Evolutionary conservation across 2,329 filamentous ascomycete genomes (phyloP), one percentile per base, ranked within the genome.

Genomic region (Tolypocladium paradoxum): DNA sequence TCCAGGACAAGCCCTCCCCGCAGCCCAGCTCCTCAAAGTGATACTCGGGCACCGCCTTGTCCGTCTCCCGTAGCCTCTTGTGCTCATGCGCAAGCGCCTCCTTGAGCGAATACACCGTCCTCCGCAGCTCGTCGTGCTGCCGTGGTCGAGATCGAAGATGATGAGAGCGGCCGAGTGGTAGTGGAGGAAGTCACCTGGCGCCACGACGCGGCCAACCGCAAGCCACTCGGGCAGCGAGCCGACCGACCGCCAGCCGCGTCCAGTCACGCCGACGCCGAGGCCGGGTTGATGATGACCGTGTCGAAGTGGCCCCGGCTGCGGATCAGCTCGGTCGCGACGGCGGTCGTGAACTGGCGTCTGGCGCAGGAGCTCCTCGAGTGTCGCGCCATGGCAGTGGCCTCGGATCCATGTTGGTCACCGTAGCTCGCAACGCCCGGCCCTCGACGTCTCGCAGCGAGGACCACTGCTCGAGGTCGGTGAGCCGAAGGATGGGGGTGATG

Each of bases 371-470:
- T 84, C 75, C 45, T 76, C 63, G 29, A 87, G 68, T 16, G 83
- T 87, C 3, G 77, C 73, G 55, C 77, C 72, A 60, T 87, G 82
- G 64, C 82, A 85, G 62, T 85, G 84, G 61, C 87, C 83, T 2
- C 16, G 9, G 27, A 9, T 20, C n/a, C 47, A 16, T 6, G 58
- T 1, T 36, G 54, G 5, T 50, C 55, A 4, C 60, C 53, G 37
- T 53, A 54, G 22, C 51, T 45, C 7, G 27, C 47, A 1, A 48
- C 56, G 27, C 38, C 52, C 7, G 27, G 24, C 22, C 49, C 61
- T 84, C 81, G 2, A 80, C 67, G 49, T 76, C 70, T 18, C 67
- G 61, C 20, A 82, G 70, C 29, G 79, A 35, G 6, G 60, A 48
- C 60, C 61, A 64, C 43, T 51, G 46, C 27, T 56, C 34, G 11